Evolutionary conservation across 2,329 filamentous ascomycete genomes (phyloP), one percentile per base, ranked within the genome.

Genomic region (Alternaria ethzedia): DNA sequence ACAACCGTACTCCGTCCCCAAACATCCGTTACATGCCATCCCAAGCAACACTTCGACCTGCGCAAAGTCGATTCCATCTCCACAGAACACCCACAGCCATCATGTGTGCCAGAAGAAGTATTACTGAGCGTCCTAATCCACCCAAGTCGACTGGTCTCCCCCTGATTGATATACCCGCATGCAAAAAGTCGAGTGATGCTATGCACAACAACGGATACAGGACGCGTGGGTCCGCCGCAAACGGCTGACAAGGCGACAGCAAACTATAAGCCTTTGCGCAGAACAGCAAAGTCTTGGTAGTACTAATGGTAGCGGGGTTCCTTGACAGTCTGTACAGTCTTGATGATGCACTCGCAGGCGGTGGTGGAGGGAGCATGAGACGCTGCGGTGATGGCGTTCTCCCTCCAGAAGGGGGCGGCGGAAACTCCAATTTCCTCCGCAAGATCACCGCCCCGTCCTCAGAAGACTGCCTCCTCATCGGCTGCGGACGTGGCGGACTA

Each of bases 181-280:
- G 67, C 2, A 81, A 72, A 15, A 87, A 78, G 66, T 94, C 92
- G 12, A 93, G 70, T 1, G 86, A 88, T 9, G 92, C 93, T 8
- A 95, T 78, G 4, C 86, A 79, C 5, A 96, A 81, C 2, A 97
- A 82, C 4, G 91, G 88, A 68, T 90, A 89, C 5, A 88, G 84
- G 5, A 94, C 80, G 77, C 86, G 86, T 7, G 88, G 82, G 47
- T 86, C 89, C n/a, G 88, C 84, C 46, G 89, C 88, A 61, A 89
- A 89, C 0, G 93, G 93, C 76, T 88, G 88, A 77, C 94, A 97
- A 1, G 90, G 87, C 50, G 86, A 84, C 3, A 86, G 84, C 10
- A 96, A 80, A 0, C 88, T 88, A 12, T 86, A 80, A 9, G 94
- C 80, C 78, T 97, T 97, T 54, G 86, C 68, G 6, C 90, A 76